These are phyloP conservation scores for Pichia sp. DNA, from an alignment of 1,139 yeast species.

Conservation along the genomic window DNA sequence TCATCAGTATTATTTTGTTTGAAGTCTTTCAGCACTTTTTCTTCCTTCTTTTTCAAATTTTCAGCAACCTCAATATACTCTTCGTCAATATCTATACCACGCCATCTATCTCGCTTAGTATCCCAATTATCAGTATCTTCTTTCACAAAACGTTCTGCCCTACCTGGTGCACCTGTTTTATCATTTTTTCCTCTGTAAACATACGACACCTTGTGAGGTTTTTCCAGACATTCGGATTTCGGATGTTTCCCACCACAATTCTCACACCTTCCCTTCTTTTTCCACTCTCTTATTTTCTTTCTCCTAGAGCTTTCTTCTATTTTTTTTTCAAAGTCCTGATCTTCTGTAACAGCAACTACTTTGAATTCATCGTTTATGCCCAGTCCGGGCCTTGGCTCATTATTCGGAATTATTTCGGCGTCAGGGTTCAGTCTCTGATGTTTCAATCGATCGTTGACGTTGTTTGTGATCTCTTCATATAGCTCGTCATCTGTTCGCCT, in stretches of 20 bases:
- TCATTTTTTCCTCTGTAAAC: conserved; percentile 18
- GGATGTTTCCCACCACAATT: conserved; percentile 53
- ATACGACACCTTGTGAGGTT: conserved; percentile 37
- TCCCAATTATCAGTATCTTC: conserved; percentile 51
- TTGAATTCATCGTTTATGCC: conserved; percentile 36
- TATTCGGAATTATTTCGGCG: conserved; percentile 28
- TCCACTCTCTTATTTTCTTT: conserved; percentile 24
- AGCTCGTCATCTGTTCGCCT: conserved; percentile 25
- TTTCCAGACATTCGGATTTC: conserved; percentile 46
- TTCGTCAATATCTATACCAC: conserved; percentile 54
- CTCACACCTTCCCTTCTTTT: conserved; percentile 41
- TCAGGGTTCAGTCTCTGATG: conserved; percentile 46
- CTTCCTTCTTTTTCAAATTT: conserved; percentile 38
- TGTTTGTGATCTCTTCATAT: conserved; percentile 20
- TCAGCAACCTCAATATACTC: conserved; percentile 53
- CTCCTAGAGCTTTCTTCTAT: conserved; percentile 9
- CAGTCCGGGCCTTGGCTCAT: conserved; percentile 33
- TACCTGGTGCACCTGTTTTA: conserved; percentile 24
- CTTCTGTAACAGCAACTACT: conserved; percentile 14
- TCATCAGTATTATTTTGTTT: conserved; percentile 38
- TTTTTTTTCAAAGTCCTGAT: conserved; percentile 11
- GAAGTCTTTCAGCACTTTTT: conserved; percentile 23
- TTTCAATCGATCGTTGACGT: conserved; percentile 38
- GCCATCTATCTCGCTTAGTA: conserved; percentile 73
- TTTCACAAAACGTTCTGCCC: conserved; percentile 22